Base-by-base conservation (phyloP, 108 stramenopile species). In the Fragilaria radians region DNA sequence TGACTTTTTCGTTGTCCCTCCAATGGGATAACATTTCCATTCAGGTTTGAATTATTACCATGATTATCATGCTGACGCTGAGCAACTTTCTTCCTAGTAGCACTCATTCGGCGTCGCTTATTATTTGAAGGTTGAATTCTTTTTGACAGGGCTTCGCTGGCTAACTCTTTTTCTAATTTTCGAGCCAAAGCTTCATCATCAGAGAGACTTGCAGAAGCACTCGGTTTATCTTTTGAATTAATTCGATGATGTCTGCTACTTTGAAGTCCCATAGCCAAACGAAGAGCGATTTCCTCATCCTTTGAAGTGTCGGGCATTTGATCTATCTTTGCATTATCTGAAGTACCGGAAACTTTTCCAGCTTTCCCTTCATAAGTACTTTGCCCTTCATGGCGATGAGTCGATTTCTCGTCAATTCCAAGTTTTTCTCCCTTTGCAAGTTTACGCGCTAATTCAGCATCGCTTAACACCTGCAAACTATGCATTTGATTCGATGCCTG, bases 121-220 rank as follows among this genome's bases (percentile, higher is more conserved):
- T 32, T 63, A 54, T 42, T 58, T 42, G 57, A 59, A 65, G 29
- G 26, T 54, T 18, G 29, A 28, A 73, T 34, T 7, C 63, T 36
- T 27, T 31, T 32, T 22, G 81, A 77, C 42, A 73, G 27, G 32
- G 78, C 77, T 34, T 68, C 81, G 59, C 79, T 77, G 30, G 29
- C 59, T 34, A 79, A 25, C 53, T 82, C 72, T 67, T 82, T 77
- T 29, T 76, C 69, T n/a, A 81, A 54, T 32, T 60, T 52, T 32
- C 73, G 54, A 28, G 80, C 80, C n/a, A 62, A 21, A 14, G 33
- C 54, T 58, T 72, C 67, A 54, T 63, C 66, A 22, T 52, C 56
- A 3, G 24, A 23, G 11, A 50, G 5, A 17, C n/a, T n/a, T 23
- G 24, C 25, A 23, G 22, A 18, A 18, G 18, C 52, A 2, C 24